These are phyloP conservation scores for Candida ovalis DNA, from an alignment of 805 yeast species.

Conservation along the genomic window DNA sequence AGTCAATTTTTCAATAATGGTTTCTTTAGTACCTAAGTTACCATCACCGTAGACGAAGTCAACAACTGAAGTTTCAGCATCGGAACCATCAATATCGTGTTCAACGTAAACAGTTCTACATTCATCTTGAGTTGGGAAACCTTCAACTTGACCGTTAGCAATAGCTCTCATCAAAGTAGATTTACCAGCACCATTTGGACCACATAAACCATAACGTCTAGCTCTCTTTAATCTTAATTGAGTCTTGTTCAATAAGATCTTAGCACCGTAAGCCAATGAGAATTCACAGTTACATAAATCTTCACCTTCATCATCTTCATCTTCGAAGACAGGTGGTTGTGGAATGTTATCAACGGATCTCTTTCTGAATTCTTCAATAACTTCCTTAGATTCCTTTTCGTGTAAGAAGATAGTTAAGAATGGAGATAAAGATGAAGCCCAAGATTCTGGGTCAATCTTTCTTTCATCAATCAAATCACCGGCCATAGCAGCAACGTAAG, in stretches of 20 bases:
- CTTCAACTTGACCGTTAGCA: conserved; percentile 97
- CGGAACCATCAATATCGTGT: conserved; percentile 98
- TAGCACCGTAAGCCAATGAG: conserved; percentile 99
- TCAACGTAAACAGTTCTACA: conserved; percentile 99
- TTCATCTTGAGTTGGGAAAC: conserved; percentile 99
- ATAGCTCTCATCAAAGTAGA: conserved; percentile 96
- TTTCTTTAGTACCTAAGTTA: conserved; percentile 71
- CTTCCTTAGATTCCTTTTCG: conserved; percentile 84
- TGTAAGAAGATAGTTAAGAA: conserved; percentile 95
- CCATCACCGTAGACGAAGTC: conserved; percentile 88
- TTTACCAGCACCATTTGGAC: conserved; percentile 99
- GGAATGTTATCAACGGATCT: conserved; percentile 98
- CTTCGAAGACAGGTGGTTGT: conserved; percentile 81
- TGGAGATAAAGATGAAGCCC: conserved; percentile 87
- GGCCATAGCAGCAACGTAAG: conserved; percentile 91
- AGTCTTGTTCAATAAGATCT: conserved; percentile 98
- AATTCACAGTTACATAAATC: conserved; percentile 99
- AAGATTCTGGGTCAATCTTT: conserved; percentile 84
- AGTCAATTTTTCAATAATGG: conserved; percentile 66
- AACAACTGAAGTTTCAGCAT: conserved; percentile 91
- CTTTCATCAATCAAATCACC: conserved; percentile 99
- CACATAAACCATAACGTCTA: conserved; percentile 99
- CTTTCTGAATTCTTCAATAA: conserved; percentile 93
- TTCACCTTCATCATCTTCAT: conserved; percentile 98
- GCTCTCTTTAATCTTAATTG: conserved; percentile 98